Evolutionary conservation across 1,284 basidiomycete species (phyloP), one percentile per base, ranked within the genome.

Genomic region (Cutaneotrichosporon cavernicola): DNA sequence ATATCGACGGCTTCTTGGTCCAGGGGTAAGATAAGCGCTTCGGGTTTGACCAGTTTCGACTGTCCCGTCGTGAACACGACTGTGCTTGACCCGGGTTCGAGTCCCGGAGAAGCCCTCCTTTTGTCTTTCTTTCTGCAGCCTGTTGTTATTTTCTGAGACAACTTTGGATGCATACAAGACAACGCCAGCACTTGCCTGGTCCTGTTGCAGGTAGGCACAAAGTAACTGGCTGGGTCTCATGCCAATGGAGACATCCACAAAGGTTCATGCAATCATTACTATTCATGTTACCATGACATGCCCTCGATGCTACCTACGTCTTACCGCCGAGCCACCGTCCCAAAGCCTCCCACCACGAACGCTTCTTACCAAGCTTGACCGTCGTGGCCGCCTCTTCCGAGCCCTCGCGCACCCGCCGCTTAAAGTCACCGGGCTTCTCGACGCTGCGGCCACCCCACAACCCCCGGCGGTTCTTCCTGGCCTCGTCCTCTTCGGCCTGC

Each of bases 391-490:
- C 59, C 6, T 61, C 58, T 7, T 63, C 72, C 5, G 72, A 74
- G 34, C 73, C 73, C 36, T 66, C 63, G 55, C 76, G 75, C 68
- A 80, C 73, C 53, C 90, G 84, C 43, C 85, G 86, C 79, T 95
- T 94, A 77, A 90, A 94, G 62, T 91, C 88, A 1, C 87, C 84
- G 0, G 92, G 91, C 6, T 83, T 85, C 72, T 95, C 91, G 10
- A 83, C 82, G 8, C 73, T 71, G 13, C 77, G 80, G 5, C 84
- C 67, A 32, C 80, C 82, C 91, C 91, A 94, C 79, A 92, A 88
- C 0, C 92, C 92, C 81, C 84, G 62, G 83, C 85, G 61, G 77
- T 80, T 72, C 86, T 90, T 66, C 21, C 69, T 88, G 1, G 92
- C 90, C 69, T 87, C 83, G 4, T 76, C 81, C 76, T 91, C 86